Evolutionary conservation across 108 stramenopile species (phyloP), one percentile per base, ranked within the genome.

Genomic region (Nitzschia sp.): DNA sequence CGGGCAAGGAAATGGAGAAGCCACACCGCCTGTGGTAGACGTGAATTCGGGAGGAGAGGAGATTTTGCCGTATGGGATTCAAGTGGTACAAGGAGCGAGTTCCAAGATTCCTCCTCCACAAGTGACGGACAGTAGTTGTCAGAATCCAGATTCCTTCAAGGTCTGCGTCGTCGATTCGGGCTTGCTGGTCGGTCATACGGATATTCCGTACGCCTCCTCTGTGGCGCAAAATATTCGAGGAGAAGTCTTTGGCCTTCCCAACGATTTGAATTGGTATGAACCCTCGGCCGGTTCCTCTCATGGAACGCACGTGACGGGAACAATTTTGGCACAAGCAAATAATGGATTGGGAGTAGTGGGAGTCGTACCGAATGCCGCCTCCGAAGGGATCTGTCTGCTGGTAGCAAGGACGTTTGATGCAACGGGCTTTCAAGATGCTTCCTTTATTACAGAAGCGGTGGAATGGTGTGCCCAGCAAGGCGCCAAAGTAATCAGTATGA

Each of bases 101-200:
- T 16, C 60, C 13, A 25, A 1, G 16, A 78, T 55, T 38, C 50
- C 53, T 0, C 19, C 57, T 8, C 66, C 63, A 36, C 13, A 13
- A 5, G 53, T 21, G 13, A 38, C 45, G 13, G 32, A 30, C 22
- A 25, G 38, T 2, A 62, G 47, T 33, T 66, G 66, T 27, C 8
- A 4, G 3, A 31, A 58, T 16, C 50, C 63, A 4, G n/a, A 50
- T 0, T 38, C 27, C 6, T 67, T 68, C 32, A 83, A 79, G 50
- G 68, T 88, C 6, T 88, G 87, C 38, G 66, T 88, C 22, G 71
- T 82, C 33, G 87, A 88, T 70, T 83, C 83, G 0, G 87, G 87
- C 1, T 71, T 83, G 34, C 38, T 55, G 0, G 65, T 56, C n/a
- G 35, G 38, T 41, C 78, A 74, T 28, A 68, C 74, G 35, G 87